Base-by-base conservation (phyloP, 495 filamentous ascomycete genomes). In the Emericellopsis terricola region DNA sequence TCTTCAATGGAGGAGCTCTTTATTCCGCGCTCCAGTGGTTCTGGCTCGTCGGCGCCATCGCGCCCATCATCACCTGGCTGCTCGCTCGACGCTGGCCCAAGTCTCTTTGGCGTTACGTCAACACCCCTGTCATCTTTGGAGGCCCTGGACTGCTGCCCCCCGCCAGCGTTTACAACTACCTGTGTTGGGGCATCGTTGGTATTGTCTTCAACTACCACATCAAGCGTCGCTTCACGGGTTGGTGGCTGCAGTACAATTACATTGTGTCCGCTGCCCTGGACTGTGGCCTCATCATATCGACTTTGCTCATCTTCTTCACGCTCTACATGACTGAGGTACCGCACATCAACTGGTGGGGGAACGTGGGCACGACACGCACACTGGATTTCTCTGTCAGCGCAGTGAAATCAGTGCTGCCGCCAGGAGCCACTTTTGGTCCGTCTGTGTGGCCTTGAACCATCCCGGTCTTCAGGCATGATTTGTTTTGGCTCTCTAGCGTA, bases 161-260 rank as follows among this genome's bases (percentile, higher is more conserved):
- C 0, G 75, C 75, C 3, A 75, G 69, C 1, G 64, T 72, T 2
- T 65, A 73, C 33, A 78, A 68, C 41, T 81, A 76, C 45, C 66
- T 73, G 29, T 60, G 65, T 40, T 81, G 76, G 76, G 74, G 71
- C n/a, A 58, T 71, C 20, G 67, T 78, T 14, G 78, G 77, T 2
- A 60, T 66, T 34, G 28, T 71, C 27, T 81, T 80, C 56, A 77
- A 81, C 48, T 75, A 68, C 47, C 69, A 53, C 34, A 68, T 81
- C 39, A 60, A 69, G 26, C 57, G 71, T 40, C 60, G 64, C 39
- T 72, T 59, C 52, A 65, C 60, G 20, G 75, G 75, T 20, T 81
- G 76, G 77, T 81, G 75, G 77, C 59, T 75, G 58, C 70, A 75
- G 40, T 82, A 81, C 51, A 85, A 83, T 58, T 85, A 82, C 48